phyloP scores from a whole-genome alignment of 228 moss, liverwort and hornwort species.

The Sphagnum magellanicum region DNA sequence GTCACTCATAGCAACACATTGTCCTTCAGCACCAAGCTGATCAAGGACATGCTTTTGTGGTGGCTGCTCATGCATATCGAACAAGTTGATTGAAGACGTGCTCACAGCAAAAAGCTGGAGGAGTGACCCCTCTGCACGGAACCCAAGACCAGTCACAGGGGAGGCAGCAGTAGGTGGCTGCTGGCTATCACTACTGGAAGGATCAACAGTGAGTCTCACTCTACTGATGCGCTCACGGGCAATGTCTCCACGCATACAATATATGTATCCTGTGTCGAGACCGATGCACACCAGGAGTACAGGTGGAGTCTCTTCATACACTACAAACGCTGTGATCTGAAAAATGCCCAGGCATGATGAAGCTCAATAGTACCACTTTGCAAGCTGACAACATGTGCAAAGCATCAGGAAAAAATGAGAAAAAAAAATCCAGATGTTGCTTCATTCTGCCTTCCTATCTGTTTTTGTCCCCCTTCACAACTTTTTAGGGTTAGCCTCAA shows the following conservation, averaged over 20 bases:
- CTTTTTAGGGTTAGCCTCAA: no score
- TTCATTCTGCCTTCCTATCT: no score
- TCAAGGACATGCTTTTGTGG: slow-evolving; percentile 79
- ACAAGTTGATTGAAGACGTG: slow-evolving; percentile 64
- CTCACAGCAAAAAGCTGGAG: slow-evolving; percentile 93
- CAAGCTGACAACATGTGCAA: neutral
- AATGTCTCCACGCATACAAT: slow-evolving; percentile 88
- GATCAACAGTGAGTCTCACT: slow-evolving; percentile 73
- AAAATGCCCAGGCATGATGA: slow-evolving; percentile 1
- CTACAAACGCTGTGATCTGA: slow-evolving; percentile 91
- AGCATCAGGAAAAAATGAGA: neutral
- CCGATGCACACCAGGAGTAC: slow-evolving; percentile 89
- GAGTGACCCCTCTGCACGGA: slow-evolving; percentile 78
- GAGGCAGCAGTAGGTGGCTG: slow-evolving; percentile 33
- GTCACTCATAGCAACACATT: slow-evolving; percentile 87
- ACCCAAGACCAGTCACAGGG: slow-evolving; percentile 87
- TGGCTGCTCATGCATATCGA: slow-evolving; percentile 74
- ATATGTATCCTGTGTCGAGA: slow-evolving; percentile 81
- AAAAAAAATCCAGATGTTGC: no score
- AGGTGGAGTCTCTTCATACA: slow-evolving; percentile 95
- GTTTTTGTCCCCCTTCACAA: no score
- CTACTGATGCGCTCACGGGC: slow-evolving; percentile 89
- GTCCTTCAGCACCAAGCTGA: slow-evolving; percentile 69
- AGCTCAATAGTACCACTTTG: neutral
- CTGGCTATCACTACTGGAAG: slow-evolving; percentile 49